Percentiles rank a stretch among this genome's conserved stretches.
Conservation (phyloP, 208 protist species). For the Porcisia deanei region DNA sequence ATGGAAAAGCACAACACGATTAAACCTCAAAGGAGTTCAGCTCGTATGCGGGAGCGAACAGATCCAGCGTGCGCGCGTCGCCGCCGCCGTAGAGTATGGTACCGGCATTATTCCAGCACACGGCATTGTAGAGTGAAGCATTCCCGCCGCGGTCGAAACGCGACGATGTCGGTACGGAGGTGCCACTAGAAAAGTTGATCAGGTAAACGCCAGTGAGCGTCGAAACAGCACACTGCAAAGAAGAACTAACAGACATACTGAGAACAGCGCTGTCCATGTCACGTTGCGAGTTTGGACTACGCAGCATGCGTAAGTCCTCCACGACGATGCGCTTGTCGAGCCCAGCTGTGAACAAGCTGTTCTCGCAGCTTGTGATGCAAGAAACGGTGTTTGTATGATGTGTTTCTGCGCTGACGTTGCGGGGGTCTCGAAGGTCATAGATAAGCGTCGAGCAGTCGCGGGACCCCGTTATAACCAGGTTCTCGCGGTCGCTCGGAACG, state of each 20-base stretch:
- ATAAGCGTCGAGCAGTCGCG: slow-evolving; percentile 81
- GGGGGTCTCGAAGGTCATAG: slow-evolving; percentile 66
- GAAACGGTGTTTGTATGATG: slow-evolving; percentile 82
- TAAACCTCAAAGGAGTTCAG: slow-evolving; percentile 19
- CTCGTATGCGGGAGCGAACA: slow-evolving; percentile 57
- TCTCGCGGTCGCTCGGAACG: slow-evolving; percentile 64
- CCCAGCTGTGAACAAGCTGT: slow-evolving; percentile 82
- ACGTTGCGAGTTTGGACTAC: slow-evolving; percentile 27
- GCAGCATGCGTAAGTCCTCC: slow-evolving; percentile 81
- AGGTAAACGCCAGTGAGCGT: slow-evolving; percentile 83
- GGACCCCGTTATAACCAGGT: slow-evolving; percentile 78
- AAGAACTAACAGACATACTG: slow-evolving; percentile 62
- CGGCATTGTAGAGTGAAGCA: slow-evolving; percentile 72
- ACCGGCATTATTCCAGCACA: slow-evolving; percentile 75
- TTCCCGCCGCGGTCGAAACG: slow-evolving; percentile 56
- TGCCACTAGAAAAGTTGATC: slow-evolving; percentile 67
- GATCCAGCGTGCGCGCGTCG: slow-evolving; percentile 70
- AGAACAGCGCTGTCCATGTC: slow-evolving; percentile 86
- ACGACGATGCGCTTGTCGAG: slow-evolving; percentile 79
- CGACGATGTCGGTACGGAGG: slow-evolving; percentile 43
- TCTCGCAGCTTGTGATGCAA: slow-evolving; percentile 70
- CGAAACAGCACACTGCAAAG: slow-evolving; percentile 78
- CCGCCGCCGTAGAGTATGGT: slow-evolving; percentile 77
- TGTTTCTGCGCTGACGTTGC: slow-evolving; percentile 40
- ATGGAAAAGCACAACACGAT: neutral